Conservation (phyloP, 192 early-diverging fungal genomes). For the Coemansia sp. region DNA sequence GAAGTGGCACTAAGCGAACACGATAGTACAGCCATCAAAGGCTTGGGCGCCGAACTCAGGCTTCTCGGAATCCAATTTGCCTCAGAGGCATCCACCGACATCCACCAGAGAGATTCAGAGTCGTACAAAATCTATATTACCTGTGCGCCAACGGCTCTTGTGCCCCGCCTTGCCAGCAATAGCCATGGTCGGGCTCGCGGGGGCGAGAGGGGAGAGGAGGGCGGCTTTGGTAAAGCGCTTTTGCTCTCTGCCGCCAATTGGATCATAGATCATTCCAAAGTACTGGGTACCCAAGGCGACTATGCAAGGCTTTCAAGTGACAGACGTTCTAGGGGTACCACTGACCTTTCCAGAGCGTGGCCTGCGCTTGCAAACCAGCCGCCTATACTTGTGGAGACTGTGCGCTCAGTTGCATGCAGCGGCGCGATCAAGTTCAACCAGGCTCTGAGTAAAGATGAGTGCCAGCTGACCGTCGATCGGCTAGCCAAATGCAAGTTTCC, state of each 20-base stretch:
- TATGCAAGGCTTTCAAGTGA: background rate
- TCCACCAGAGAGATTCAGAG: background rate
- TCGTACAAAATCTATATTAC: conserved; percentile 5
- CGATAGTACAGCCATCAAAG: conserved; percentile 1
- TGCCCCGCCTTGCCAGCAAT: conserved; percentile 21
- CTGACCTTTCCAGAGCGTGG: conserved; percentile 15
- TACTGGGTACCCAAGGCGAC: background rate
- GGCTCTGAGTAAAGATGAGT: conserved; percentile 17
- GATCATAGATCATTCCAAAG: background rate
- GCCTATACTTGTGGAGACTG: conserved; percentile 24
- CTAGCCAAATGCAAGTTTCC: conserved; percentile 40
- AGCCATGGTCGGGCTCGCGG: background rate
- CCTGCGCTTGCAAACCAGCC: conserved; percentile 32
- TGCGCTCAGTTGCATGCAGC: conserved; percentile 37
- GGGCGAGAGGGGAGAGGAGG: no score
- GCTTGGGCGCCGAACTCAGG: conserved; percentile 2
- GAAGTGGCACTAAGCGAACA: conserved; percentile 16
- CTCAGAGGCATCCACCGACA: background rate
- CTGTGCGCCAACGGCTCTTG: conserved; percentile 32
- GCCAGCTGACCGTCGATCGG: conserved; percentile 20
- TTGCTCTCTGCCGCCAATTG: conserved; percentile 22
- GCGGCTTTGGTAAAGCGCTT: conserved; percentile 29
- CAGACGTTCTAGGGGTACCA: background rate
- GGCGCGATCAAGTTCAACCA: conserved; percentile 48
- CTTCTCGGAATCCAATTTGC: conserved; percentile 29